Percentiles rank a stretch among this genome's conserved stretches.
Conservation (phyloP, 768 basidiomycete genomes). For the Russula abietina region DNA sequence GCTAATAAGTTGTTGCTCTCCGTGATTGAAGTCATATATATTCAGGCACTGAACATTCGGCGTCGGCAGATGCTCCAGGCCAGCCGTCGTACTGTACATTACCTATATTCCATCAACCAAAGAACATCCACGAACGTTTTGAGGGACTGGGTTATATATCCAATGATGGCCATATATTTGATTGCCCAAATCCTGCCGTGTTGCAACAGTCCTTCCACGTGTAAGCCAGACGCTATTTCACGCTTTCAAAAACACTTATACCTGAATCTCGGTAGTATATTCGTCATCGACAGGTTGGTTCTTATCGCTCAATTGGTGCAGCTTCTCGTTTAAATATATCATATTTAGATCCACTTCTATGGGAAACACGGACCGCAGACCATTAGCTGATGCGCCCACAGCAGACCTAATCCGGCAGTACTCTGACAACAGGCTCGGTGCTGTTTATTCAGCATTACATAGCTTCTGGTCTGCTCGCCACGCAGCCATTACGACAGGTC, state of each 20-base stretch:
- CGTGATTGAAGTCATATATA: background rate
- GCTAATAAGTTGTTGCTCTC: background rate
- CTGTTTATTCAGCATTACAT: conserved; percentile 51
- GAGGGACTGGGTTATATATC: conserved; percentile 45
- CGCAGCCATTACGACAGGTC: conserved; percentile 30
- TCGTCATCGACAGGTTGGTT: conserved; percentile 45
- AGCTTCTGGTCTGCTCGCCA: conserved; percentile 52
- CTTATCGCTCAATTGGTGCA: background rate
- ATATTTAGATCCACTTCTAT: conserved; percentile 47
- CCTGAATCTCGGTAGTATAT: conserved; percentile 35
- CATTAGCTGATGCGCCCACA: conserved; percentile 41
- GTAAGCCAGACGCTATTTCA: conserved; percentile 32
- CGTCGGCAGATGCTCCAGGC: conserved; percentile 34
- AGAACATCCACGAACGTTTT: conserved; percentile 28
- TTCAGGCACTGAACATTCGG: conserved; percentile 47
- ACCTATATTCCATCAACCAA: conserved; percentile 46
- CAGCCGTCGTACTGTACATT: conserved; percentile 51
- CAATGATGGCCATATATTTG: conserved; percentile 49
- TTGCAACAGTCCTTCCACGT: conserved; percentile 55
- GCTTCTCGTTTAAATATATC: background rate
- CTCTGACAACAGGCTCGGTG: conserved; percentile 48
- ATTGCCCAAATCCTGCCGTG: conserved; percentile 45
- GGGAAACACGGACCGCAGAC: conserved; percentile 36
- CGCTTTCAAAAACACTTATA: background rate
- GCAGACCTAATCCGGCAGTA: conserved; percentile 34